Evolutionary conservation across 2,329 filamentous ascomycete genomes (phyloP).

Genomic region (Xylariaceae sp.): DNA sequence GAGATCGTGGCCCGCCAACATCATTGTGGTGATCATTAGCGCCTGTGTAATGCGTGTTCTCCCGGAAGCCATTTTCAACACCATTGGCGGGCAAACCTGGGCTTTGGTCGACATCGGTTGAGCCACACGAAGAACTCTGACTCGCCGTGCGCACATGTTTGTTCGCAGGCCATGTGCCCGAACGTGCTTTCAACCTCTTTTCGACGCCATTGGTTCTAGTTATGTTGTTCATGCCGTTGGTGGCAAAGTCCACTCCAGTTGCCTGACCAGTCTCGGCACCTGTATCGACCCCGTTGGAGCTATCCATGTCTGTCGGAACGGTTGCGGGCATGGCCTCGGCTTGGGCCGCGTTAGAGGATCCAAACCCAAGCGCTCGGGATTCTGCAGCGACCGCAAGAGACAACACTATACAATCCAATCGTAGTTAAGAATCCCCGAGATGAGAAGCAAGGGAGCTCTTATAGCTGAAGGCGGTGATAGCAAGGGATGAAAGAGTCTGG

Average conservation of each 20-base stretch:
- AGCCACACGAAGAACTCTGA: slow-evolving; percentile 15
- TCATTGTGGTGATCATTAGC: slow-evolving; percentile 34
- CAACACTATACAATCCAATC: neutral
- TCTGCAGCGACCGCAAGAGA: neutral
- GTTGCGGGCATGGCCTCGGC: slow-evolving; percentile 25
- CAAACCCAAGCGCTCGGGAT: slow-evolving; percentile 6
- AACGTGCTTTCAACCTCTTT: slow-evolving; percentile 16
- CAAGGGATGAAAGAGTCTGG: neutral
- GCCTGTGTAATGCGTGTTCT: slow-evolving; percentile 27
- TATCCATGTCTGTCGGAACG: slow-evolving; percentile 9
- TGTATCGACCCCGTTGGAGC: neutral
- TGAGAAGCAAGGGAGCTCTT: neutral
- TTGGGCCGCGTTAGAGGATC: slow-evolving; percentile 10
- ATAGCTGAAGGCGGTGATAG: slow-evolving; percentile 1
- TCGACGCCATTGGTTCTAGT: slow-evolving; percentile 13
- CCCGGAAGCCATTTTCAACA: slow-evolving; percentile 8
- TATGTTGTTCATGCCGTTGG: slow-evolving; percentile 9
- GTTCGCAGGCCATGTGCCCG: slow-evolving; percentile 22
- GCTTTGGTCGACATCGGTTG: slow-evolving; percentile 15
- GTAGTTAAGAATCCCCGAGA: neutral
- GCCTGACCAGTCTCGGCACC: slow-evolving; percentile 8
- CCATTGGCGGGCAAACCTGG: slow-evolving; percentile 1
- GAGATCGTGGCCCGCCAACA: slow-evolving; percentile 33
- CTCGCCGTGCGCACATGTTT: slow-evolving; percentile 16
- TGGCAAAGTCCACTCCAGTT: slow-evolving; percentile 14